Percentiles rank a stretch among this genome's conserved stretches.
phyloP scores from a whole-genome alignment of 768 basidiomycete genomes.

The Leccinum longicurvipes region DNA sequence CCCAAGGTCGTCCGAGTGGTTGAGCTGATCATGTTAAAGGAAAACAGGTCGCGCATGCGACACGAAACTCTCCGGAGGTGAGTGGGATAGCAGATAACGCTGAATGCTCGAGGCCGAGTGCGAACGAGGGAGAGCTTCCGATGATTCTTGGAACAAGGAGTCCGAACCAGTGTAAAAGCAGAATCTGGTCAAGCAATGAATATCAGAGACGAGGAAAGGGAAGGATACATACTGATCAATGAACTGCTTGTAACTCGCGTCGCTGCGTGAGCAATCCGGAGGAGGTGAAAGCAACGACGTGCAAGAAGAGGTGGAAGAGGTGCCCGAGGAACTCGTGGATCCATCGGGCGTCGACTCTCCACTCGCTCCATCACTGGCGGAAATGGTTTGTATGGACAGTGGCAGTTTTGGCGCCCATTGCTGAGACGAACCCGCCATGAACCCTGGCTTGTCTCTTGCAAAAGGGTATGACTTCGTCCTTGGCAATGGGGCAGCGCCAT shows the following conservation, averaged over 20 bases:
- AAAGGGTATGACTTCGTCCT: constrained; percentile 39
- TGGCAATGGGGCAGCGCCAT: constrained; percentile 20
- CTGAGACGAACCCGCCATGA: constrained; percentile 11
- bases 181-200: constrained; percentile 45
- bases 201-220: background rate
- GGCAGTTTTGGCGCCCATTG: constrained; percentile 3
- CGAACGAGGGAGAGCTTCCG: constrained; percentile 35
- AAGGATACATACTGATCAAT: constrained; percentile 53
- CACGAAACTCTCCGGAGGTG: constrained; percentile 29
- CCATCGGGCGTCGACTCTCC: constrained; percentile 48
- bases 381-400: constrained; percentile 11
- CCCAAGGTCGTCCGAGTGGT: constrained; percentile 26
- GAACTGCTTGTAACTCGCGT: constrained; percentile 57
- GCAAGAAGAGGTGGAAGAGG: constrained; percentile 45
- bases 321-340: constrained; percentile 41
- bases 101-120: constrained; percentile 56
- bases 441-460: background rate
- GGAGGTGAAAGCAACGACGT: constrained; percentile 43
- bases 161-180: constrained; percentile 76
- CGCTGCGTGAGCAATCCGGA: constrained; percentile 22
- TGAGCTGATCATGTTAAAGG: constrained; percentile 23
- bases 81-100: constrained; percentile 40
- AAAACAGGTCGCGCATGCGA: constrained; percentile 21
- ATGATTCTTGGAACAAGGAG: constrained; percentile 28
- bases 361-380: constrained; percentile 23